These are phyloP conservation scores for Fistulinella cinereoalba DNA, from an alignment of 1,284 basidiomycete genomes.

Conservation along the genomic window DNA sequence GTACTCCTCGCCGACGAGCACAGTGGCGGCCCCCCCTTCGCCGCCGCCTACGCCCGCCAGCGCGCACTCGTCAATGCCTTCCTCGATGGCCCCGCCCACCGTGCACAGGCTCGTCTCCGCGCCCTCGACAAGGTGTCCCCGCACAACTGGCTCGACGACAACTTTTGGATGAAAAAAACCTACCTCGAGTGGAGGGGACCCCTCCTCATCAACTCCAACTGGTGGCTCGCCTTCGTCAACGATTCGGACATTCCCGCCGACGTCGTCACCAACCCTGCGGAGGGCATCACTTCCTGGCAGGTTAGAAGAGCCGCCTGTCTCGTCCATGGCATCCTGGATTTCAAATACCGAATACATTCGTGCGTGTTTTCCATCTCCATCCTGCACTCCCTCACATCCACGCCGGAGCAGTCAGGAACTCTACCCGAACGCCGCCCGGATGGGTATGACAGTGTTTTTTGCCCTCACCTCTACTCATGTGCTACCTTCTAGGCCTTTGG, in stretches of 20 bases:
- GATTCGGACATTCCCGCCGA: slow-evolving; percentile 52
- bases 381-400: slow-evolving; percentile 2
- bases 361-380: slow-evolving; percentile 30
- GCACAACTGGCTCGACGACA: slow-evolving; percentile 95
- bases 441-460: slow-evolving; percentile 37
- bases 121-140: slow-evolving; percentile 82
- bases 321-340: slow-evolving; percentile 72
- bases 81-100: slow-evolving; percentile 20
- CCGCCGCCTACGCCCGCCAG: slow-evolving; percentile 33
- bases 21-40: slow-evolving; percentile 52
- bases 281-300: slow-evolving; percentile 77
- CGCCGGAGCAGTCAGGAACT: slow-evolving; percentile 46
- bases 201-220: slow-evolving; percentile 90
- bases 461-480: not conserved
- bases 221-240: slow-evolving; percentile 90
- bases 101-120: slow-evolving; percentile 71
- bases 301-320: slow-evolving; percentile 86
- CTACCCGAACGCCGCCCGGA: slow-evolving; percentile 54
- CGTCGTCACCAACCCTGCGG: slow-evolving; percentile 39
- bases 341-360: slow-evolving; percentile 71
- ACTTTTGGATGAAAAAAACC: slow-evolving; percentile 87
- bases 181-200: slow-evolving; percentile 92
- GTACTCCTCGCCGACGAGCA: slow-evolving; percentile 75
- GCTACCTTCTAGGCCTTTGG: slow-evolving; percentile 53
- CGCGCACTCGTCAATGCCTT: slow-evolving; percentile 21